Evolutionary conservation across 179 eudicot genomes (phyloP), one percentile per base, ranked within the genome.

Genomic region (Patellifolia procumbens): DNA sequence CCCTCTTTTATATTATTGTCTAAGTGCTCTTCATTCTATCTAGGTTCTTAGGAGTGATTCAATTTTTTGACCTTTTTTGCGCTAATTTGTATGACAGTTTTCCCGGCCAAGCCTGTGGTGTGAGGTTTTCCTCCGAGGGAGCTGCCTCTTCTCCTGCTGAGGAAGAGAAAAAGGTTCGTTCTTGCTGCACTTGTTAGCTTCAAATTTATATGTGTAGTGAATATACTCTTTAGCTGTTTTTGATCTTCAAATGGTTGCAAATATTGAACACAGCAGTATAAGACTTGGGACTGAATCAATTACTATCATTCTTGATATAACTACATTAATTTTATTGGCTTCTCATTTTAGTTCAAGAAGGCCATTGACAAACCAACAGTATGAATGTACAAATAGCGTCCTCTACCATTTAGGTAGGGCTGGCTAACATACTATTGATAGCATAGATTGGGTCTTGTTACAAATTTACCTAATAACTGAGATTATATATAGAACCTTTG

Each of bases 41-140:
- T 64, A 13, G 0, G 26, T 10, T 20, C n/a, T 35, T 3, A 65
- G 1, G 0, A n/a, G 5, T 67, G 34, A 5, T 43, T 67, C n/a
- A 8, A 24, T 45, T 10, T 46, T 3, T 29, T 48, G 13, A 28
- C n/a, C n/a, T 67, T 43, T 2, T 68, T 17, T 16, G 2, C 4
- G 7, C 15, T 70, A 31, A 3, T 32, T 48, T 48, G 3, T 32
- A 0, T 52, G 51, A 48, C 65, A 92, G 98, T 79, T 94, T 94
- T 74, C 97, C 97, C 35, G 98, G 97, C 17, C 86, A 89, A 76
- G 92, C 97, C 79, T 86, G 79, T 51, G 96, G 97, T 29, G 96
- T 92, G 81, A 83, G 83, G 31, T 56, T 88, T 16, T 87, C 85
- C 6, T 42, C 83, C 67, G 77, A 83, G 68, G 84, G 83, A 70